Evolutionary conservation across 345 rosid genomes (phyloP), one percentile per base, ranked within the genome.

Genomic region (Citrus cavaleriei): DNA sequence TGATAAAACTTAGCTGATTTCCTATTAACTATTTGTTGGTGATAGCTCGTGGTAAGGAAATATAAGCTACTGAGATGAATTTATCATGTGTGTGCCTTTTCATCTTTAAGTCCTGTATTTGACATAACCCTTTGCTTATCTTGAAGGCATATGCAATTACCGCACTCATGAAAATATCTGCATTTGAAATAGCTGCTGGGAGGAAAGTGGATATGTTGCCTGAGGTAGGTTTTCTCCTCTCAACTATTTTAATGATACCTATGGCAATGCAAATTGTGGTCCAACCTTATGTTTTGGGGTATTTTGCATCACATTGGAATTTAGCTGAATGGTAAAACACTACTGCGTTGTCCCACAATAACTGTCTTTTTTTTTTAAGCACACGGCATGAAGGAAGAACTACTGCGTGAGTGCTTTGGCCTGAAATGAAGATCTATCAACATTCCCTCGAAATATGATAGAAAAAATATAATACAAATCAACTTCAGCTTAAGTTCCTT

Each of bases 131-230:
- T 82, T 77, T 74, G 27, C 77, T 69, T 70, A 30, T 85, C 79
- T 80, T 89, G 80, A 86, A 96, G 99, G 97, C 94, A 57, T 96
- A 94, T 82, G 98, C 98, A 22, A 87, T 93, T 73, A 87, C 99
- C 70, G 97, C 98, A 25, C 87, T 96, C 75, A 91, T 94, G 97
- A 96, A 96, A 87, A 83, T 96, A 71, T 91, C 85, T 85, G 93
- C 97, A 42, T 94, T 90, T 85, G 98, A 93, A 85, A 88, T 93
- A 83, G 94, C 99, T 71, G 89, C 93, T 71, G 90, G 97, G 70
- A 93, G 93, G 83, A 91, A 90, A 80, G 88, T 89, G 83, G 98
- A 96, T 81, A 84, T 96, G 77, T 84, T 96, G 73, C 94, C 98
- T n/a, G 99, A 96, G 98, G 98, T 94, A 62, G 61, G 88, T 81